Conservation (phyloP, 1,284 basidiomycete species). For the Puccinia horiana region DNA sequence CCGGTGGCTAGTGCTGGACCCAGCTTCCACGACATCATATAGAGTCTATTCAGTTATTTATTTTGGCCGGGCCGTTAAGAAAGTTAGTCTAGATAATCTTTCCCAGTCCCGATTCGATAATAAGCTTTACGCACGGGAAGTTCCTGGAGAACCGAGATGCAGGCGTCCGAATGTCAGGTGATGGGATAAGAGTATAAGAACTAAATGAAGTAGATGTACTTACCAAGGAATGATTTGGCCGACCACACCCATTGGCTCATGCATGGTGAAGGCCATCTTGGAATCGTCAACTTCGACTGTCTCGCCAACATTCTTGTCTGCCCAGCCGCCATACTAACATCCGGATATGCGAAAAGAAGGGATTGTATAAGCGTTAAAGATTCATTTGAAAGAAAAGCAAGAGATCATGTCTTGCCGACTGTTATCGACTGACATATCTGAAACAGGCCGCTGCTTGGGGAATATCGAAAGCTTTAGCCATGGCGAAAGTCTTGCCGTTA, state of each 20-base stretch:
- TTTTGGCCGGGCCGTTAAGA: not conserved
- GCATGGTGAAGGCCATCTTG: constrained; percentile 78
- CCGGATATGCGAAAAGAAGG: not conserved
- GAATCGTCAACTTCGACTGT: constrained; percentile 77
- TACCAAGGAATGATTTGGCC: constrained; percentile 74
- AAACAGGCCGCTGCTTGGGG: constrained; percentile 66
- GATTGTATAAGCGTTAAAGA: too few relatives aligned
- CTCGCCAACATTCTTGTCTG: constrained; percentile 81
- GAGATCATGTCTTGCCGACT: too few relatives aligned
- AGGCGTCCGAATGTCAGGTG: not conserved
- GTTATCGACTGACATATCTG: constrained; percentile 52
- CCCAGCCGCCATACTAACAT: constrained; percentile 67
- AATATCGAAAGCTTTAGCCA: constrained; percentile 74
- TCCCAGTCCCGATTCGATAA: too few relatives aligned
- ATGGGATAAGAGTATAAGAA: constrained; percentile 74
- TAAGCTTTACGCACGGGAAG: constrained; percentile 37
- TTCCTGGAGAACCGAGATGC: constrained; percentile 14
- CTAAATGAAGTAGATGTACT: constrained; percentile 7
- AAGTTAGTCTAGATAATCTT: too few relatives aligned
- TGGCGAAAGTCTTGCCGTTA: constrained; percentile 75
- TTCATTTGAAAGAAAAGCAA: too few relatives aligned
- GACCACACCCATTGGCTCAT: constrained; percentile 93
- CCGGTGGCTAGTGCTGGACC: constrained; percentile 82
- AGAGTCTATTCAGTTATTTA: constrained; percentile 62
- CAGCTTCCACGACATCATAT: constrained; percentile 77